Evolutionary conservation across 1,139 yeast species (phyloP).

Genomic region (Arxiozyma heterogenica): DNA sequence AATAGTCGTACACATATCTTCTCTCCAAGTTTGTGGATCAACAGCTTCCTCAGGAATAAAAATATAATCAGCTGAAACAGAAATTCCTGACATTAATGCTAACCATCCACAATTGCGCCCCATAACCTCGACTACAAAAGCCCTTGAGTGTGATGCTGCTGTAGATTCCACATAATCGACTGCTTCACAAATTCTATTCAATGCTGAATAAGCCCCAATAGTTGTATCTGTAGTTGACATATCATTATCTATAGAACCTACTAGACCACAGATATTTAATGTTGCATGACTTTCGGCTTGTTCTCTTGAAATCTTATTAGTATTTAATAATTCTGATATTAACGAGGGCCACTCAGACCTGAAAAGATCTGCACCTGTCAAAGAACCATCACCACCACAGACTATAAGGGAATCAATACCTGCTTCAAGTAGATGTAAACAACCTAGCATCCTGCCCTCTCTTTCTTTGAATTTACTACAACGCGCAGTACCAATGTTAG

Average conservation of each 20-base stretch:
- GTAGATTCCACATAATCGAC: constrained; percentile 91
- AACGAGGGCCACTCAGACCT: constrained; percentile 90
- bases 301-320: constrained; percentile 44
- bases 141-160: constrained; percentile 93
- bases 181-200: constrained; percentile 87
- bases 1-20: constrained; percentile 62
- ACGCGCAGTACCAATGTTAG: constrained; percentile 95
- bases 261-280: constrained; percentile 86
- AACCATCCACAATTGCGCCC: constrained; percentile 99
- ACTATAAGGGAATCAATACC: constrained; percentile 93
- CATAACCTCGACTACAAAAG: constrained; percentile 97
- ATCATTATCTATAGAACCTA: constrained; percentile 95
- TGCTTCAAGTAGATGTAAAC: constrained; percentile 69
- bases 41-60: constrained; percentile 66
- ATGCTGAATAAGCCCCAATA: constrained; percentile 89
- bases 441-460: constrained; percentile 69
- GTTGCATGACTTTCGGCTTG: constrained; percentile 54
- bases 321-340: constrained; percentile 53
- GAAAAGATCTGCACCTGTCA: constrained; percentile 93
- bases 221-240: constrained; percentile 97
- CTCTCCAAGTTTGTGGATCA: constrained; percentile 45
- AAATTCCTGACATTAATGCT: constrained; percentile 91
- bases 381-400: constrained; percentile 97
- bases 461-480: constrained; percentile 78
- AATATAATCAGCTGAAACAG: constrained; percentile 90